Conservation (phyloP, 345 rosid genomes). For the Citrus hindsii region DNA sequence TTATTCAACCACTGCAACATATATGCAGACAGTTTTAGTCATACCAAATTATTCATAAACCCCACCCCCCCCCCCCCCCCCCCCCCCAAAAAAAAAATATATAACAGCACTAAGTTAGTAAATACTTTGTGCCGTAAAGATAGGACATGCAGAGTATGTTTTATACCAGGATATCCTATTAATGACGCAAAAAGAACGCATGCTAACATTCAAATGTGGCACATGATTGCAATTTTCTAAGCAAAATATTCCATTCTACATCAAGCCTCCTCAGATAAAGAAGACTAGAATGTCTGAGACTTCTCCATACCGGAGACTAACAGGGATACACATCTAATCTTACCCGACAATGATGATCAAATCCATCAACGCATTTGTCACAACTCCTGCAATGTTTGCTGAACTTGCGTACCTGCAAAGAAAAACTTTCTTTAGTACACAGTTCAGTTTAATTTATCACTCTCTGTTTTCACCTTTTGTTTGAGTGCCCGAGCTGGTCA, state of each 20-base stretch:
- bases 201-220: neutral
- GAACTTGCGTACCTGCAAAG: slow-evolving; percentile 69
- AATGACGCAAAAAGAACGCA: neutral
- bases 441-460: neutral
- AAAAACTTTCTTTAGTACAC: neutral
- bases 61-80: too few relatives aligned
- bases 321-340: slow-evolving; percentile 18
- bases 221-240: neutral
- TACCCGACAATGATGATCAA: slow-evolving; percentile 98
- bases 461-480: neutral
- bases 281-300: neutral
- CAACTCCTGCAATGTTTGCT: slow-evolving; percentile 99
- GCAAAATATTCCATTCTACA: neutral
- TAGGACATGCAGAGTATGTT: neutral
- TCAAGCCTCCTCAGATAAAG: neutral
- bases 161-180: neutral
- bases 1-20: slow-evolving; percentile 89
- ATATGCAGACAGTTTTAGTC: slow-evolving; percentile 12
- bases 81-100: neutral
- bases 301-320: neutral
- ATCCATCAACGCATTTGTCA: slow-evolving; percentile 91
- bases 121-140: neutral
- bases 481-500: neutral
- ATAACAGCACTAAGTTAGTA: neutral
- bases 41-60: neutral